Conservation (phyloP, 768 basidiomycete genomes). For the Russula foetens region DNA sequence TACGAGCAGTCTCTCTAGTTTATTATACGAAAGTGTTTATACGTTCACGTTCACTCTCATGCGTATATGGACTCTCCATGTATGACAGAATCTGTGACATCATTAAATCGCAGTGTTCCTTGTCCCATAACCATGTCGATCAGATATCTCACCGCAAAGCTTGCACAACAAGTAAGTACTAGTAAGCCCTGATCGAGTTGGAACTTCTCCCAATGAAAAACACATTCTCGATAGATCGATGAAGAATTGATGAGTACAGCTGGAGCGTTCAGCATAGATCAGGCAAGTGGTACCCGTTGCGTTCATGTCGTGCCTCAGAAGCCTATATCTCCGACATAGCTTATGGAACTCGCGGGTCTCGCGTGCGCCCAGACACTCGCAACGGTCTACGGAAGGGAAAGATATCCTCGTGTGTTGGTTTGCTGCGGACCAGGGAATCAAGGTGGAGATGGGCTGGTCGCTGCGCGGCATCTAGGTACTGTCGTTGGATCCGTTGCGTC, state of each 20-base stretch:
- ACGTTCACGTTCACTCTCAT: too few relatives aligned
- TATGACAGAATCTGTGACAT: neutral
- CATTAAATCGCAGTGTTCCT: neutral
- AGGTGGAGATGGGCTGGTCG: conserved; percentile 94
- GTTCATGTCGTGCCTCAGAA: neutral
- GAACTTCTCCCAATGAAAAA: neutral
- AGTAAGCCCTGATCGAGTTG: conserved; percentile 25
- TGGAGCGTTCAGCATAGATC: conserved; percentile 95
- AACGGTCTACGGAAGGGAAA: conserved; percentile 61
- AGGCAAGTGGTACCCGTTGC: conserved; percentile 38
- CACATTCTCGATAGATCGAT: conserved; percentile 58
- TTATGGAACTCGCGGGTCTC: conserved; percentile 95
- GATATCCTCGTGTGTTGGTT: conserved; percentile 75
- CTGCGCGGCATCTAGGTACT: conserved; percentile 84
- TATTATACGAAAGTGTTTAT: too few relatives aligned
- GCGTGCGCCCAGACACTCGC: conserved; percentile 87
- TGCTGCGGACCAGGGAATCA: conserved; percentile 98
- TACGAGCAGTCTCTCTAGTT: too few relatives aligned
- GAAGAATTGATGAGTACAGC: conserved; percentile 82
- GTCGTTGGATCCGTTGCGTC: neutral
- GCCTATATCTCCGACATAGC: conserved; percentile 32
- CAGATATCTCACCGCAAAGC: conserved; percentile 21
- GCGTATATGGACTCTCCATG: too few relatives aligned
- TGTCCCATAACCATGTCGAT: conserved; percentile 31
- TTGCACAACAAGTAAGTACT: conserved; percentile 68